Percentiles rank a stretch among this genome's conserved stretches.
These are phyloP conservation scores for Mucor saturninus DNA, from an alignment of 371 early-diverging fungal genomes.

Conservation along the genomic window DNA sequence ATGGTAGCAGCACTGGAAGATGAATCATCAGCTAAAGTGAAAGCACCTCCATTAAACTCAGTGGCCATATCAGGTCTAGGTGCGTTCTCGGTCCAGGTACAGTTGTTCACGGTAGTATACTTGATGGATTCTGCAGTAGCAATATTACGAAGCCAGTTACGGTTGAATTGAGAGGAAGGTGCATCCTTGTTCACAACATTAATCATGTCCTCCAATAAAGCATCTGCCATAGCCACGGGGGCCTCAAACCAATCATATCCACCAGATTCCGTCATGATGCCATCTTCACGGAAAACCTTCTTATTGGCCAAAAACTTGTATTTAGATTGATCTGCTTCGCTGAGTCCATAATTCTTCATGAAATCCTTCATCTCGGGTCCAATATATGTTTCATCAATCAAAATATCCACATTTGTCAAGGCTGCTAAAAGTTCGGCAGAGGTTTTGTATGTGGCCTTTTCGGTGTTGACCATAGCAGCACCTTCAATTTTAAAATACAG, in stretches of 20 bases:
- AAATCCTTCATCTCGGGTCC: slow-evolving; percentile 52
- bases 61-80: slow-evolving; percentile 58
- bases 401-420: slow-evolving; percentile 65
- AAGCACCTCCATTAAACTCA: slow-evolving; percentile 40
- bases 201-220: slow-evolving; percentile 72
- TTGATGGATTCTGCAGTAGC: slow-evolving; percentile 58
- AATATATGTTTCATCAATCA: slow-evolving; percentile 75
- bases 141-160: slow-evolving; percentile 74
- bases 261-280: slow-evolving; percentile 61
- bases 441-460: slow-evolving; percentile 36
- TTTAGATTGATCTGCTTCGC: slow-evolving; percentile 33
- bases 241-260: slow-evolving; percentile 76
- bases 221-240: slow-evolving; percentile 72
- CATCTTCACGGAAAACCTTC: slow-evolving; percentile 74
- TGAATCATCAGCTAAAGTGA: slow-evolving; percentile 3
- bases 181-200: slow-evolving; percentile 66
- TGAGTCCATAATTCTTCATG: slow-evolving; percentile 59
- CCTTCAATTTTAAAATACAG: neutral
- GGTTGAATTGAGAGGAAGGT: slow-evolving; percentile 50
- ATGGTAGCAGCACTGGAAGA: neutral
- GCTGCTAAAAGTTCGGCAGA: slow-evolving; percentile 58
- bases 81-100: slow-evolving; percentile 57
- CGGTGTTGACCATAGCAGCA: slow-evolving; percentile 16
- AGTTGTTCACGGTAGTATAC: slow-evolving; percentile 50
- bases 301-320: slow-evolving; percentile 69